Percentiles rank a stretch among this genome's conserved stretches.
phyloP scores from a whole-genome alignment of 306 rosid genomes.

The Cucurbita maxima region DNA sequence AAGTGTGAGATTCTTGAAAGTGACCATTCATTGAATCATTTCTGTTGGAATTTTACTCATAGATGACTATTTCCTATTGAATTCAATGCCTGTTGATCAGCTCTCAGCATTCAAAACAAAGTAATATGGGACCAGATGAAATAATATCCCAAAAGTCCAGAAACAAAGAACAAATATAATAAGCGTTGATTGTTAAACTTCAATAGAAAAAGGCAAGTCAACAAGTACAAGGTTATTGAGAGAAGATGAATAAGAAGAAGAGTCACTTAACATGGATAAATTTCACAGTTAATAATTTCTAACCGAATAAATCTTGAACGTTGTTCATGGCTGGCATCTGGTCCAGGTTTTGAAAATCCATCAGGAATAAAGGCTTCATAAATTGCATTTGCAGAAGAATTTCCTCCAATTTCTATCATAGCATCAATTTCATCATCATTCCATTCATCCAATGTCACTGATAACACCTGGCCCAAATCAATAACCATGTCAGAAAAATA shows the following conservation, averaged over 20 bases:
- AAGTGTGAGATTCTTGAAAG: not conserved
- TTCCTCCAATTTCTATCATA: conserved; percentile 93
- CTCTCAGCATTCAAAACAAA: not conserved
- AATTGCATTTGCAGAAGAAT: conserved; percentile 77
- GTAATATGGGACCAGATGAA: not conserved
- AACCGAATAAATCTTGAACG: conserved; percentile 76
- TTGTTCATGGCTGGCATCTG: conserved; percentile 58
- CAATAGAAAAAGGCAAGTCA: not conserved
- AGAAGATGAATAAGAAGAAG: conserved; percentile 1
- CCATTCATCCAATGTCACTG: conserved; percentile 95
- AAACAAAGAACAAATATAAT: not conserved
- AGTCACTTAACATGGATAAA: conserved; percentile 13
- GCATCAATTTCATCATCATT: conserved; percentile 85
- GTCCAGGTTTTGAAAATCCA: conserved; percentile 61
- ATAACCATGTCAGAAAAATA: not conserved
- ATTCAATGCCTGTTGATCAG: not conserved
- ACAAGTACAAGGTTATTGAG: not conserved
- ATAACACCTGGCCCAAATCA: conserved; percentile 56
- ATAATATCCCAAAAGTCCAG: not conserved
- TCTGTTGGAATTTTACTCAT: not conserved
- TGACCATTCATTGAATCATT: not conserved
- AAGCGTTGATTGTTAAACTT: not conserved
- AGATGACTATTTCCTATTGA: not conserved
- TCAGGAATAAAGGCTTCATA: conserved; percentile 87
- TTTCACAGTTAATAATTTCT: conserved; percentile 17